Base-by-base conservation (phyloP, 208 protist genomes). In the Porcisia hertigi region DNA sequence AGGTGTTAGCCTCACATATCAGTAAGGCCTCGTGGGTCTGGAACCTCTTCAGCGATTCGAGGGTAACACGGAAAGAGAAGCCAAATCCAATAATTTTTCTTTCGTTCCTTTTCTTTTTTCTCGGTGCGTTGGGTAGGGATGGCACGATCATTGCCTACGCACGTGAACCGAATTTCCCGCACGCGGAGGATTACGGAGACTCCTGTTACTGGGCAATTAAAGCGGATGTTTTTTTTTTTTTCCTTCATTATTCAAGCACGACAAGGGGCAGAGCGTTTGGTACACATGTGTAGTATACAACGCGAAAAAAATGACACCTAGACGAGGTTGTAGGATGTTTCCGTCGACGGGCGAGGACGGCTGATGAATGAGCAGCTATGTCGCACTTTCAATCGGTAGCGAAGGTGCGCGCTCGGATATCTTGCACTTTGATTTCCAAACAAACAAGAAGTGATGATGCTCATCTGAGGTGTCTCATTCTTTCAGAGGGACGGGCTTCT, bases 71-170 rank as follows among this genome's bases (percentile, higher is more conserved):
- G 18, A 75, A 55, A 52, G 18, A 16, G 14, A 45, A 69, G 7
- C 71, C 14, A 20, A 43, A 36, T 76, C 12, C 23, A 30, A 30
- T 30, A 30, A 30, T 30, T 41, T 62, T 36, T 9, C 59, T 11
- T 63, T 52, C 39, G 5, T 30, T 41, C 39, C 20, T 54, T 52
- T 52, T 73, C 5, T 52, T 79, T 9, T 3, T 41, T n/a, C 60
- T 65, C 60, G 20, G 14, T 52, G 47, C 47, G 11, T 52, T 43
- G 34, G 3, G 49, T 57, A 57, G 45, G n/a, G 45, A 1, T 53
- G 66, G 39, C 66, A 71, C n/a, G 66, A 71, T 71, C 49, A 36
- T 57, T 49, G 25, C 23, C n/a, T 57, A 36, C n/a, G 5, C 47
- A 71, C 30, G 47, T 52, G 47, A 43, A 3, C 43, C 23, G 25